Base-by-base conservation (phyloP, 2,329 filamentous ascomycete species). In the Ophiostoma quercus region DNA sequence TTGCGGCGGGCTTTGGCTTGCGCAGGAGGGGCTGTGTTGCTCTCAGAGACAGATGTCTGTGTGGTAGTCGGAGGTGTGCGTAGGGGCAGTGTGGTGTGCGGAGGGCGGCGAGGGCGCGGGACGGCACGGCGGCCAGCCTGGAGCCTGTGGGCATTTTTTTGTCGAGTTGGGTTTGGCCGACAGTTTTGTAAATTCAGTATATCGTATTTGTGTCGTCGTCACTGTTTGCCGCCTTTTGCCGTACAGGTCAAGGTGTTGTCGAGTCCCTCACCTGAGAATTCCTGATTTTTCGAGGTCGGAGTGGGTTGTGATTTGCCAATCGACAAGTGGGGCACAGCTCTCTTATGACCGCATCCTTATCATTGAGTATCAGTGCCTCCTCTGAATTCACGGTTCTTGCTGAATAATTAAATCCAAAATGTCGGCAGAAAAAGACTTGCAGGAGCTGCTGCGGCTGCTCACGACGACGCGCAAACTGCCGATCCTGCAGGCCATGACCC, bases 371-470 rank as follows among this genome's bases (percentile, higher is more conserved):
- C n/a, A n/a, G n/a, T n/a, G n/a, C n/a, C n/a, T n/a, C n/a, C 34
- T 8, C 34, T 34, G 34, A 1, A 34, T 34, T 29, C 25, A n/a
- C n/a, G n/a, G n/a, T n/a, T n/a, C n/a, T n/a, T n/a, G n/a, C n/a
- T n/a, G n/a, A n/a, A 29, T 29, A 29, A 8, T 47, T 2, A 19
- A 47, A 2, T 3, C 2, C 11, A 16, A 14, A 22, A 66, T 70
- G 11, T 54, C 73, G 3, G 70, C 83, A 1, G 84, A 87, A 72
- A 82, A 85, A 71, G 86, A 89, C 73, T 77, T 89, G 29, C 85
- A 88, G 74, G 86, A 87, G 75, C 82, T 89, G 19, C 80, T 89
- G 68, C 85, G 86, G 66, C 80, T 88, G 69, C 79, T 89, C 73
- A 88, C 85, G 3, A 81, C 76, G 32, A 72, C 83, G 66, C 84